Evolutionary conservation across 2,329 filamentous ascomycete genomes (phyloP), one percentile per base, ranked within the genome.

Genomic region (Penicillium sp.): DNA sequence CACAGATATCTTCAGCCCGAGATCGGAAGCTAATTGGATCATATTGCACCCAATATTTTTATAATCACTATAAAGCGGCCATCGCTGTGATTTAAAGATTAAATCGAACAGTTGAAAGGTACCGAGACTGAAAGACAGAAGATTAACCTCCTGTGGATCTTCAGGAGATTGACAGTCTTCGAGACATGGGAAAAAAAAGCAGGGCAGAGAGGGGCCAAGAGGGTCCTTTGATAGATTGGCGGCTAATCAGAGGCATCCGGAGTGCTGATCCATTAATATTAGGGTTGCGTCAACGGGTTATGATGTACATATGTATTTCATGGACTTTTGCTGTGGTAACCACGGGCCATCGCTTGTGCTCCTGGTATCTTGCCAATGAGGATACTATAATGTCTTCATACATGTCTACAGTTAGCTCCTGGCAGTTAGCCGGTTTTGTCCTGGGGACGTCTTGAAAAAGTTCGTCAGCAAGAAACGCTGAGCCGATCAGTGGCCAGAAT

Each of bases 1-100:
- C 58, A 73, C 54, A 54, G 63, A 67, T 60, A 68, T 63, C 62
- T 65, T 69, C 19, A 72, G 64, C 56, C 67, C 65, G 14, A 62
- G 64, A 50, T 73, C 70, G 40, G 63, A 57, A 42, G 69, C 65
- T 51, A 72, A 58, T 54, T 55, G 58, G 53, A 63, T 54, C 68
- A 72, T 72, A 36, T 54, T 61, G 55, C 57, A 53, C 56, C 57
- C 52, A 57, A 53, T 57, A 14, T 6, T 26, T 50, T 49, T 48
- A 61, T 41, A 9, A 22, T 38, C 47, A 45, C n/a, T 56, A 17
- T 25, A 40, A 11, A 28, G 36, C 42, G 46, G 41, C 59, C 62
- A 65, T 65, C 17, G 53, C 54, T 44, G 54, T 51, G 46, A 36
- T 46, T 30, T 55, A 25, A 37, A 33, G 19, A 47, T 33, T 50